A percentile compares a stretch with the other conserved stretches of the same genome.
Evolutionary conservation across 169 alveolate species (phyloP).

Genomic region (Plasmodium vinckei): DNA sequence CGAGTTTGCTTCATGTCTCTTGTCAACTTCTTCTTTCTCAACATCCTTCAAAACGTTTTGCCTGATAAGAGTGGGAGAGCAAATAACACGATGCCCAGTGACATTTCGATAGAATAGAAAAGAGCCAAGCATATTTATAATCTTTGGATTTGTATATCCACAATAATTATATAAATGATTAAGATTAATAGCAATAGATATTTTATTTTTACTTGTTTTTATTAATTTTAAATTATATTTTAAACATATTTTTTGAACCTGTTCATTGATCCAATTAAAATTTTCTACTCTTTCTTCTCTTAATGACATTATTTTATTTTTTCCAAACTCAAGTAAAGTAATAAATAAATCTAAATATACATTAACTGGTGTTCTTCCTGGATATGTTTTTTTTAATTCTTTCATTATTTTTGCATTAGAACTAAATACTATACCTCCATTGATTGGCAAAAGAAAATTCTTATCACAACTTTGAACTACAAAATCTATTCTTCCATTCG

Average conservation of each 20-base stretch:
- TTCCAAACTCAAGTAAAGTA: constrained; percentile 67
- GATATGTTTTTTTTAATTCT: constrained; percentile 50
- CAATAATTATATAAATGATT: constrained; percentile 29
- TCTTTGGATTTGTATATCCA: constrained; percentile 22
- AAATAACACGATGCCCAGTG: constrained; percentile 71
- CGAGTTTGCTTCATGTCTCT: neutral
- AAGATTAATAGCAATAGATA: constrained; percentile 73
- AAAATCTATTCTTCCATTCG: constrained; percentile 55
- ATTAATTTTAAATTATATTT: constrained; percentile 56
- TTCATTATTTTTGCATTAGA: constrained; percentile 21
- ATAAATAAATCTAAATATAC: constrained; percentile 72
- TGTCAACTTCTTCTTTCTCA: neutral
- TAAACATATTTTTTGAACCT: constrained; percentile 9
- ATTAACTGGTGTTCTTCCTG: constrained; percentile 73
- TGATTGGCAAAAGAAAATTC: constrained; percentile 67
- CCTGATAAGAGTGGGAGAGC: constrained; percentile 49
- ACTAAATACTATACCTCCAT: constrained; percentile 68
- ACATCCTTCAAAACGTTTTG: neutral
- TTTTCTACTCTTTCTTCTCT: constrained; percentile 56
- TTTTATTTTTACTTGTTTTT: constrained; percentile 51
- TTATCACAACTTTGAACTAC: constrained; percentile 76
- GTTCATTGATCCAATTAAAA: constrained; percentile 35
- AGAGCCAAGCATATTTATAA: constrained; percentile 42
- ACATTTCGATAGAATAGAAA: constrained; percentile 74
- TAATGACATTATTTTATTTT: constrained; percentile 44